Conservation (phyloP, 768 basidiomycete species). For the Amanita polypyramis region DNA sequence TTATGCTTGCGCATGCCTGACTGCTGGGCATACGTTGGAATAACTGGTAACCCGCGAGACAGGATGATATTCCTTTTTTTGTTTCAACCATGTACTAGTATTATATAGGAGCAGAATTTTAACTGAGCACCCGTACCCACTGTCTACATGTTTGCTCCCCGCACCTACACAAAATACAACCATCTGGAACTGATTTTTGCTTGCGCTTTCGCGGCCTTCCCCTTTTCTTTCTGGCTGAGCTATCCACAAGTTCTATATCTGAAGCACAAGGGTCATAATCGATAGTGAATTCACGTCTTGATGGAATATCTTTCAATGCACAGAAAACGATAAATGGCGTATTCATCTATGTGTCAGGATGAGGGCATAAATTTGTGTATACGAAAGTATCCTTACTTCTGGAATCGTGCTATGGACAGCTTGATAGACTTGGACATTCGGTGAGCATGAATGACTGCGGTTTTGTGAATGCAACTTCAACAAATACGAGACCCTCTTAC, state of each 20-base stretch:
- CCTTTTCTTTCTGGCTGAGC: neutral
- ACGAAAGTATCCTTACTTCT: slow-evolving; percentile 24
- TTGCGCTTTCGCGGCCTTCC: slow-evolving; percentile 1
- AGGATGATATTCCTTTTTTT: no score
- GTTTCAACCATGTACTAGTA: no score
- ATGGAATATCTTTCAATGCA: slow-evolving; percentile 34
- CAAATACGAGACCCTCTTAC: slow-evolving; percentile 23
- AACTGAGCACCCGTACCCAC: slow-evolving; percentile 18
- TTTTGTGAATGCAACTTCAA: neutral
- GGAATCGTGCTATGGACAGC: slow-evolving; percentile 56
- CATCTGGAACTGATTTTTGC: slow-evolving; percentile 20
- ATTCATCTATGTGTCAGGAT: slow-evolving; percentile 33
- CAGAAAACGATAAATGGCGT: slow-evolving; percentile 56
- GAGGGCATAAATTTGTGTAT: neutral
- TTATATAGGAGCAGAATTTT: no score
- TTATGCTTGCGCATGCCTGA: neutral
- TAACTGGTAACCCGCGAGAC: no score
- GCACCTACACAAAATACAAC: slow-evolving; percentile 27
- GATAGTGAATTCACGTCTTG: slow-evolving; percentile 47
- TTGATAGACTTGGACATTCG: slow-evolving; percentile 45
- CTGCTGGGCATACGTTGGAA: no score
- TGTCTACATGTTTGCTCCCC: slow-evolving; percentile 25
- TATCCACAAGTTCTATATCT: neutral
- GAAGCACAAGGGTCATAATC: slow-evolving; percentile 44
- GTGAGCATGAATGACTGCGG: slow-evolving; percentile 55